phyloP scores from a whole-genome alignment of 192 early-diverging fungal genomes.

The Umbelopsis sp. region DNA sequence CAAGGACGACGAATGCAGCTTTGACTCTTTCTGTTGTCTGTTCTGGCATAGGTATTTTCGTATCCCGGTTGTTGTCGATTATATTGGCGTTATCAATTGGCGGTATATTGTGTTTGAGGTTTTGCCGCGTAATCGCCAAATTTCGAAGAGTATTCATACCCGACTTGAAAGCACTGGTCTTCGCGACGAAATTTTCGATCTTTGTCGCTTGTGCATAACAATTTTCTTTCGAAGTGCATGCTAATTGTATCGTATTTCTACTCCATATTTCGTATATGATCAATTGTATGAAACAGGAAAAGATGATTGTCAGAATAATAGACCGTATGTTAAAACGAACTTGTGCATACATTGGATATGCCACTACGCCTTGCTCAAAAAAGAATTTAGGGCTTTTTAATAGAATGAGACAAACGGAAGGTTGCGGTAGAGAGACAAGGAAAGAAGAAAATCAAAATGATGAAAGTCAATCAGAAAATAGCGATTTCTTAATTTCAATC shows the following conservation, averaged over 20 bases:
- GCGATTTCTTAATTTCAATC: too few species aligned
- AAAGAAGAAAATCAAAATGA: too few species aligned
- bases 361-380: background rate
- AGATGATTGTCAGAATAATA: background rate
- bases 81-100: too few species aligned
- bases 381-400: background rate
- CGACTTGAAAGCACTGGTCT: background rate
- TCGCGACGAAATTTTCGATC: background rate
- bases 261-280: background rate
- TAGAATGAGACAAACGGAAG: background rate
- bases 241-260: background rate
- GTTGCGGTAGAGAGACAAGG: too few species aligned
- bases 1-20: conserved; percentile 74
- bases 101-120: background rate
- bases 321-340: background rate
- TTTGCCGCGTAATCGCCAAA: background rate
- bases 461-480: too few species aligned
- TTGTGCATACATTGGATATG: background rate
- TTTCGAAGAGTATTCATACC: background rate
- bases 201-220: background rate
- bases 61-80: background rate
- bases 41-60: background rate
- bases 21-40: conserved; percentile 39
- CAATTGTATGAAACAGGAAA: background rate
- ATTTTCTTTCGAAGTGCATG: background rate